Percentiles rank a stretch among this genome's conserved stretches.
phyloP scores from a whole-genome alignment of 2,329 filamentous ascomycete genomes.

The Davidsoniella neocaledoniae region DNA sequence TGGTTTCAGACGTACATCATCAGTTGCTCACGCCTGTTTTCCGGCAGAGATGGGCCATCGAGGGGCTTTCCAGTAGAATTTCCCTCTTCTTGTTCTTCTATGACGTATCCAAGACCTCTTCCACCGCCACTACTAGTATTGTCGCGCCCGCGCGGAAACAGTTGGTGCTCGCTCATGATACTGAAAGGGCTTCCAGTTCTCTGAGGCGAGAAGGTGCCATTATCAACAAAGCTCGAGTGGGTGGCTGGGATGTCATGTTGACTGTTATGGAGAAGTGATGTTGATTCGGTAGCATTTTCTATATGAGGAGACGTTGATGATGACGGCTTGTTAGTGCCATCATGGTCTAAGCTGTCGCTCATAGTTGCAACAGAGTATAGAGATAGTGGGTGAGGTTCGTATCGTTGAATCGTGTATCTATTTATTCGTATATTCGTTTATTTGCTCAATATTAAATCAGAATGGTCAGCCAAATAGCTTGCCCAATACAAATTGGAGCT shows the following conservation, averaged over 20 bases:
- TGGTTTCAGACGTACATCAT: constrained; percentile 5
- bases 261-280: constrained; percentile 1
- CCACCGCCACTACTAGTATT: not conserved
- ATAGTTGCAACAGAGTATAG: too few species aligned
- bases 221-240: not conserved
- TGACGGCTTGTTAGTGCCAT: too few species aligned
- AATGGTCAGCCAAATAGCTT: too few species aligned
- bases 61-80: not conserved
- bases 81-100: not conserved
- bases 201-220: not conserved
- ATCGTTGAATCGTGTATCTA: too few species aligned
- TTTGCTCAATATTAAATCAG: too few species aligned
- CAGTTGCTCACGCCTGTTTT: constrained; percentile 1
- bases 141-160: constrained; percentile 2
- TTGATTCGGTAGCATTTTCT: not conserved
- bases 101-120: not conserved
- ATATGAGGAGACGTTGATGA: too few species aligned
- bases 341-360: too few species aligned
- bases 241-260: not conserved
- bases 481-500: too few species aligned
- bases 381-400: too few species aligned
- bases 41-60: not conserved
- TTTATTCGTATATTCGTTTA: too few species aligned
- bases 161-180: constrained; percentile 5
- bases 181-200: constrained; percentile 5